phyloP scores from a whole-genome alignment of 1,284 basidiomycete genomes.

The Ustilago tritici region DNA sequence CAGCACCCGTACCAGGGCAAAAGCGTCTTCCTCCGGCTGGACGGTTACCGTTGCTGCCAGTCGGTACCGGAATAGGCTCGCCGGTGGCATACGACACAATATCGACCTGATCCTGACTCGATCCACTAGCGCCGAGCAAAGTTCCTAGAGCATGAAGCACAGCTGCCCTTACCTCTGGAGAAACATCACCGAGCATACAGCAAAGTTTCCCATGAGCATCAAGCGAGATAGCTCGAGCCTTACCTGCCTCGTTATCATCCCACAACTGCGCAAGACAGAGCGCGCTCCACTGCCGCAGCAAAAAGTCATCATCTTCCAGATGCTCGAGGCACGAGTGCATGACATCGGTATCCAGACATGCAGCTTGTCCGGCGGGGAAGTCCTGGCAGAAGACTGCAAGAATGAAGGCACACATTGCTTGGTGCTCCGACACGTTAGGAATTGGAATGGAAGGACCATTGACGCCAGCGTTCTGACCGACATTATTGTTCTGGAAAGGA shows the following conservation, averaged over 20 bases:
- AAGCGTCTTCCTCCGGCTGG: slow-evolving; percentile 66
- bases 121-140: slow-evolving; percentile 88
- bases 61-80: slow-evolving; percentile 27
- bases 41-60: slow-evolving; percentile 8
- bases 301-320: slow-evolving; percentile 85
- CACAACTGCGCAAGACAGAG: slow-evolving; percentile 95
- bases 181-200: slow-evolving; percentile 84
- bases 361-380: slow-evolving; percentile 85
- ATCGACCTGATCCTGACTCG: slow-evolving; percentile 60
- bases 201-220: slow-evolving; percentile 89
- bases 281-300: slow-evolving; percentile 92
- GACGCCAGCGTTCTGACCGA: slow-evolving; percentile 32
- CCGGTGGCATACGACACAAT: slow-evolving; percentile 43
- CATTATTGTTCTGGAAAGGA: slow-evolving; percentile 52
- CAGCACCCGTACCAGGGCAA: slow-evolving; percentile 84
- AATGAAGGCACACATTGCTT: slow-evolving; percentile 99
- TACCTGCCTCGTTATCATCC: slow-evolving; percentile 91
- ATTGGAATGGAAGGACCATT: slow-evolving; percentile 73
- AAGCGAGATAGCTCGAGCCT: slow-evolving; percentile 83
- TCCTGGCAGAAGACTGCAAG: slow-evolving; percentile 91
- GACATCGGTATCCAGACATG: slow-evolving; percentile 85
- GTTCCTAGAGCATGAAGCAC: slow-evolving; percentile 92
- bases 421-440: slow-evolving; percentile 94
- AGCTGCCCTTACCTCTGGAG: slow-evolving; percentile 91
- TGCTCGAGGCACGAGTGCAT: slow-evolving; percentile 90